A percentile compares a stretch with the other conserved stretches of the same genome.
These are phyloP conservation scores for Hypsizygus marmoreus DNA, from an alignment of 768 basidiomycete genomes.

Conservation along the genomic window DNA sequence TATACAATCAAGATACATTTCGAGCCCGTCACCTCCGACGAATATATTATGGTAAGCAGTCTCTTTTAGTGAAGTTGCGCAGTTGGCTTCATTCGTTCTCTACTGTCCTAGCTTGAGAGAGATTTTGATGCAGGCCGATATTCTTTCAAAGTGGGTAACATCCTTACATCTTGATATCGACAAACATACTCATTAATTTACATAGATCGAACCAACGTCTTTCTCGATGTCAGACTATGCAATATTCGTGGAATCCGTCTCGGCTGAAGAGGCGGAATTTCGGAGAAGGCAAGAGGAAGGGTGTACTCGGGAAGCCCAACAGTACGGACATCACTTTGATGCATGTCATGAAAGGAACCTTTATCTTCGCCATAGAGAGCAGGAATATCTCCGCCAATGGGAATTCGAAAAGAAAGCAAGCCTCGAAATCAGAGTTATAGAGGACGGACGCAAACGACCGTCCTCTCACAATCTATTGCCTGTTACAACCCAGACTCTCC, in stretches of 20 bases:
- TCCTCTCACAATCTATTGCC: not conserved
- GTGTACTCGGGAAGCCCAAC: conserved; percentile 38
- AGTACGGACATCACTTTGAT: conserved; percentile 28
- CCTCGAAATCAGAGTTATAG: not conserved
- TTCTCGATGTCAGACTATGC: conserved; percentile 58
- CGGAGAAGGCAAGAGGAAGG: conserved; percentile 38
- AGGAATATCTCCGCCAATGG: conserved; percentile 45
- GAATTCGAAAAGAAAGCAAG: conserved; percentile 25
- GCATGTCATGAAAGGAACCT: not conserved
- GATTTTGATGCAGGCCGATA: conserved; percentile 57
- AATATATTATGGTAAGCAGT: conserved; percentile 47
- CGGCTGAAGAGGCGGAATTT: conserved; percentile 43
- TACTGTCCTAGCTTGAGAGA: conserved; percentile 41
- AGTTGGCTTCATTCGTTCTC: too few species aligned
- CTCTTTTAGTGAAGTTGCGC: not conserved
- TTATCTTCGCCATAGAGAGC: conserved; percentile 34
- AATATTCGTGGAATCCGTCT: conserved; percentile 40
- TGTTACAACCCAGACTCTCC: not conserved
- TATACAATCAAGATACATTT: conserved; percentile 54
- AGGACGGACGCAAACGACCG: conserved; percentile 1
- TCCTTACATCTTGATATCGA: not conserved
- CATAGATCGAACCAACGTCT: conserved; percentile 47
- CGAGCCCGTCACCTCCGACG: conserved; percentile 44
- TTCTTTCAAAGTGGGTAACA: conserved; percentile 49
- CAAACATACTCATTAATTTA: conserved; percentile 7